Percentiles rank a stretch among this genome's conserved stretches.
These are phyloP conservation scores for Apophysomyces trapeziformis DNA, from an alignment of 371 early-diverging fungal species.

Conservation along the genomic window DNA sequence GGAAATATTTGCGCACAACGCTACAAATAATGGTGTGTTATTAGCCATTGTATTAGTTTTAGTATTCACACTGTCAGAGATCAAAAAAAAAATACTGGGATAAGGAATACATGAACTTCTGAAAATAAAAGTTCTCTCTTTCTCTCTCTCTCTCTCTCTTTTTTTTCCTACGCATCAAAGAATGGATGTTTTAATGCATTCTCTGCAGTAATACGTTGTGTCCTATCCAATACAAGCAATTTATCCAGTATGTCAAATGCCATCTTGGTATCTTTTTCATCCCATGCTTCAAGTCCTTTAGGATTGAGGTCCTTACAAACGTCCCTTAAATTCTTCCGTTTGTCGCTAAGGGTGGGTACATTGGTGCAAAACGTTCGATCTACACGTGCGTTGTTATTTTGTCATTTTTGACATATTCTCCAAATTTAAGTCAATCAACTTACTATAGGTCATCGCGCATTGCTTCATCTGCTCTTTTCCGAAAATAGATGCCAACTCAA, in stretches of 20 bases:
- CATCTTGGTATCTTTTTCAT: not conserved
- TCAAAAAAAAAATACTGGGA: too few relatives aligned
- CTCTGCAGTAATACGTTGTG: conserved; percentile 22
- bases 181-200: conserved; percentile 30
- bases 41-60: too few relatives aligned
- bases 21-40: too few relatives aligned
- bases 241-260: conserved; percentile 27
- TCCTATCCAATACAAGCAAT: conserved; percentile 20
- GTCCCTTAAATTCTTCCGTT: conserved; percentile 41
- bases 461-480: conserved; percentile 84
- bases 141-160: too few relatives aligned
- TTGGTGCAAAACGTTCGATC: conserved; percentile 67
- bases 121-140: too few relatives aligned
- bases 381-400: conserved; percentile 15
- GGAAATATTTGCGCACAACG: too few relatives aligned
- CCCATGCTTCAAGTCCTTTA: conserved; percentile 22
- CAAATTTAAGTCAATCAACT: conserved; percentile 8
- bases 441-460: conserved; percentile 66
- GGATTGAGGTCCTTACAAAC: conserved; percentile 38
- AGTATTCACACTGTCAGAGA: too few relatives aligned
- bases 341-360: conserved; percentile 52
- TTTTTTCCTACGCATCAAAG: not conserved
- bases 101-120: too few relatives aligned
- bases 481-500: conserved; percentile 91
- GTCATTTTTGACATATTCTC: too few relatives aligned